Evolutionary conservation across 495 filamentous ascomycete genomes (phyloP).

Genomic region (Trichodelitschia bisporula): DNA sequence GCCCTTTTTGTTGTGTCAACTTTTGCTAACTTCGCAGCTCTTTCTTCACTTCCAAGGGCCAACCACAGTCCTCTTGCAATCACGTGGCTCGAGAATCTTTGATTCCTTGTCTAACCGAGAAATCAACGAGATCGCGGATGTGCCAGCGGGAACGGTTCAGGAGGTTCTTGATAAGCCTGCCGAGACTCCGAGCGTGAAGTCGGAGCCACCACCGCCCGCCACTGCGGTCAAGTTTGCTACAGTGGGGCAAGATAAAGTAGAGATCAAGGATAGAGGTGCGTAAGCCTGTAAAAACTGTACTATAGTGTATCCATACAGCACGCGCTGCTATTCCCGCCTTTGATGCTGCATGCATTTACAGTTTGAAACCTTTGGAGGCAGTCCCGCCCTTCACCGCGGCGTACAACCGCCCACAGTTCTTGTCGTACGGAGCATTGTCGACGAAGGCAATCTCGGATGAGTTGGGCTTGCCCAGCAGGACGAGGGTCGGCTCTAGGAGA

Average conservation of each 20-base stretch:
- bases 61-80: slow-evolving; percentile 61
- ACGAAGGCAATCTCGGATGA: neutral
- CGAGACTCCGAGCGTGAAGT: too few relatives aligned
- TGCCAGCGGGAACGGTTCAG: slow-evolving; percentile 31
- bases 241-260: too few relatives aligned
- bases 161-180: too few relatives aligned
- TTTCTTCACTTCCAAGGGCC: slow-evolving; percentile 81
- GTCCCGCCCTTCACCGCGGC: too few relatives aligned
- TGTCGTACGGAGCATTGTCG: neutral
- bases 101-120: slow-evolving; percentile 54
- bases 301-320: too few relatives aligned
- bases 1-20: neutral
- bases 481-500: neutral
- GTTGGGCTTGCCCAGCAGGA: neutral
- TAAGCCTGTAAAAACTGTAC: too few relatives aligned
- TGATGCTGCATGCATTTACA: too few relatives aligned
- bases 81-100: slow-evolving; percentile 44
- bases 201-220: too few relatives aligned
- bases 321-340: too few relatives aligned
- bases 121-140: slow-evolving; percentile 64
- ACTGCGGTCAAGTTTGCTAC: too few relatives aligned
- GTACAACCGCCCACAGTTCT: neutral
- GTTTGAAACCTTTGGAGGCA: too few relatives aligned
- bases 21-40: slow-evolving; percentile 21
- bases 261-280: too few relatives aligned